Base-by-base conservation (phyloP, 2,329 filamentous ascomycete species). In the Penicillium sp. region DNA sequence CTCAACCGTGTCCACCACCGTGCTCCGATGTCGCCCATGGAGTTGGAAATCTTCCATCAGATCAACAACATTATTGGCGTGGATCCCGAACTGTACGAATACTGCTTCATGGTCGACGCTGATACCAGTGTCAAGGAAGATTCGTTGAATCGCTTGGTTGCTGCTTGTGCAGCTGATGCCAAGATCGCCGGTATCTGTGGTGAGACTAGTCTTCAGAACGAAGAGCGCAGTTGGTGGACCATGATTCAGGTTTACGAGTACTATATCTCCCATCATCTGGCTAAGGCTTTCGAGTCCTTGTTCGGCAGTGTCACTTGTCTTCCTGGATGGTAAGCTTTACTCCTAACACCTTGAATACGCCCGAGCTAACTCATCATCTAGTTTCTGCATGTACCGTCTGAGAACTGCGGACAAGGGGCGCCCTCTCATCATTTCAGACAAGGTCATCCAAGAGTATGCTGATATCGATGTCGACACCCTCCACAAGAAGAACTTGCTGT, bases 241-340 rank as follows among this genome's bases (percentile, higher is more conserved):
- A 99, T 99, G 95, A 99, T 99, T 73, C 95, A 99, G 78, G 95
- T 99, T 67, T 99, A 99, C 81, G 95, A 99, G 78, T 99, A 99
- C 83, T 99, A 93, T 78, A 99, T 99, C 75, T 98, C 95, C 33
- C 95, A 99, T 84, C 91, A 99, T 79, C 82, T 99, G 76, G 85
- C 95, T 58, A 99, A 99, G 82, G 92, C 95, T 65, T 99, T 99
- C 75, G 95, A 99, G 78, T 97, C 93, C 63, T 87, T 99, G 63
- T 99, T 99, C 74, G 95, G 93, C 75, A 96, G 92, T 78, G 95
- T 99, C 64, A 99, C 95, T 62, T 99, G 95, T 89, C 89, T 99
- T 82, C 95, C 95, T 67, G 95, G 95, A 86, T 99, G 95, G 94
- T 97, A 87, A 82, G 91, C 88, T 22, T 24, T 35, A 35, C n/a